Evolutionary conservation across 129 eudicot species (phyloP).

Genomic region (Helianthus tuberosus): DNA sequence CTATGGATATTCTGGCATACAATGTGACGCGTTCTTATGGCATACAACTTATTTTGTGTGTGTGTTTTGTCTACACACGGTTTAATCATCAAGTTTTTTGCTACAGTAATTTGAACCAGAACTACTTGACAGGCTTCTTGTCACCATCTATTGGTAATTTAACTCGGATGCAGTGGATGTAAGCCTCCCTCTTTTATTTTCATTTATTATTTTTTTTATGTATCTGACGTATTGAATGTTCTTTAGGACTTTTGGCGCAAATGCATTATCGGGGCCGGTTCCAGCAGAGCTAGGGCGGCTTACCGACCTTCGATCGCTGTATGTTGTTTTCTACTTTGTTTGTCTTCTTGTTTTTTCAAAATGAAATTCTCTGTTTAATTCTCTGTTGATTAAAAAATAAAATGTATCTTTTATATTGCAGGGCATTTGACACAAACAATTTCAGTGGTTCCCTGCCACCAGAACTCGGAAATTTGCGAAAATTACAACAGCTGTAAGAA

Average conservation of each 20-base stretch:
- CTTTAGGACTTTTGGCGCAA: conserved; percentile 54
- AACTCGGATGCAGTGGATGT: conserved; percentile 72
- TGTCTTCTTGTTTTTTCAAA: background rate
- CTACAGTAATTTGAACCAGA: conserved; percentile 54
- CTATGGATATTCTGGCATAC: background rate
- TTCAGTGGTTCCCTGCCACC: conserved; percentile 74
- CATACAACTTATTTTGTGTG: background rate
- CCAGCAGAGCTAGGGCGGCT: conserved; percentile 70
- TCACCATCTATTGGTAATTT: conserved; percentile 69
- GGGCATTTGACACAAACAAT: conserved; percentile 57
- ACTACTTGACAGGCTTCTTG: conserved; percentile 68
- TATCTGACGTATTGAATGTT: background rate
- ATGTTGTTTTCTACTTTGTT: background rate
- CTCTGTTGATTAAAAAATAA: background rate
- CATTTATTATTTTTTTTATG: background rate
- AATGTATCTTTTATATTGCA: conserved; percentile 18
- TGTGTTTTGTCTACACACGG: background rate
- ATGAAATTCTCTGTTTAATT: background rate
- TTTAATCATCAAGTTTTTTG: background rate
- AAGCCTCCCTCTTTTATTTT: conserved; percentile 16
- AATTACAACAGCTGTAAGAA: conserved; percentile 55
- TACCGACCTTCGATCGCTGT: conserved; percentile 44
- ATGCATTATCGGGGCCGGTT: conserved; percentile 71
- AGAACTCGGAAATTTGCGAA: conserved; percentile 58
- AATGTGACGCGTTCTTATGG: no score